phyloP scores from a whole-genome alignment of 176 grass and related monocot genomes.

The Oryza meyeriana region DNA sequence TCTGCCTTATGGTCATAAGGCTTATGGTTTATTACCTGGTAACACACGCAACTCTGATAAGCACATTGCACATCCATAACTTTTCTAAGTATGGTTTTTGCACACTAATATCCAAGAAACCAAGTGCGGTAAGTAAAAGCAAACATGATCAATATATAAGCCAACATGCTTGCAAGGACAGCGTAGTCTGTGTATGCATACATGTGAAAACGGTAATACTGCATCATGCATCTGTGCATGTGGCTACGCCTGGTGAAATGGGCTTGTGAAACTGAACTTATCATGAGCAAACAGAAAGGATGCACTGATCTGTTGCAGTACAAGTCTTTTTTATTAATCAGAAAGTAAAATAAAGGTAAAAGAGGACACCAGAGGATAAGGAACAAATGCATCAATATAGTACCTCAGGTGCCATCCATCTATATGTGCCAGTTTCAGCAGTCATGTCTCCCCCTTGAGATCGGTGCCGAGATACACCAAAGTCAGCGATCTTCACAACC shows the following conservation, averaged over 20 bases:
- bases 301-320: background rate
- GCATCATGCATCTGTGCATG: background rate
- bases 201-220: background rate
- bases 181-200: background rate
- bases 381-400: background rate
- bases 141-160: background rate
- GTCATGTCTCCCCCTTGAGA: constrained; percentile 83
- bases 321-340: background rate
- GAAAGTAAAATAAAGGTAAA: constrained; percentile 7
- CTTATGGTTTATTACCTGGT: constrained; percentile 93
- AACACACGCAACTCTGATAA: constrained; percentile 20
- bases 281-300: background rate
- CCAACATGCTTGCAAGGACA: background rate
- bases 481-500: constrained; percentile 94
- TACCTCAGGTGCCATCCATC: constrained; percentile 99
- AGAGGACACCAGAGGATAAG: background rate
- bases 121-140: background rate
- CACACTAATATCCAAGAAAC: background rate
- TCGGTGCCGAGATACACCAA: constrained; percentile 77
- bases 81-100: background rate
- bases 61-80: background rate
- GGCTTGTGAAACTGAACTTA: background rate
- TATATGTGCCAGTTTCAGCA: constrained; percentile 96
- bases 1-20: constrained; percentile 85
- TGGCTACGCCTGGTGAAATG: background rate